phyloP scores from a whole-genome alignment of 495 filamentous ascomycete genomes.

The Tirmania nivea region DNA sequence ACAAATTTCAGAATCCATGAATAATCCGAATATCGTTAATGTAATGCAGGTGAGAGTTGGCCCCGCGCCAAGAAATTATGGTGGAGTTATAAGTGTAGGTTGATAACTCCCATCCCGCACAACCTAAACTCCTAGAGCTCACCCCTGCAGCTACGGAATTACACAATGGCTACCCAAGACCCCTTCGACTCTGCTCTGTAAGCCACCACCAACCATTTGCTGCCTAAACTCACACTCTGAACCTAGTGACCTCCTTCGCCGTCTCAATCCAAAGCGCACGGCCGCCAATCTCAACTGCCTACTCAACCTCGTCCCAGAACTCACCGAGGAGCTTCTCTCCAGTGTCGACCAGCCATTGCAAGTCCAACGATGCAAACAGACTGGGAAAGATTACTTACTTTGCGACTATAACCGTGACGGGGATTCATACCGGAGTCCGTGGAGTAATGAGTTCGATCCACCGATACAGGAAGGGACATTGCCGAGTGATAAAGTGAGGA shows the following conservation, averaged over 20 bases:
- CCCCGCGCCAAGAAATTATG: too few relatives aligned
- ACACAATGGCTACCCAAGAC: conserved; percentile 28
- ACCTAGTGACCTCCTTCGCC: conserved; percentile 84
- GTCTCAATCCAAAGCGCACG: conserved; percentile 82
- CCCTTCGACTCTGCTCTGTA: conserved; percentile 70
- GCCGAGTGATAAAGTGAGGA: conserved; percentile 66
- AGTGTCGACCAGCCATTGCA: conserved; percentile 91
- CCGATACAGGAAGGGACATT: conserved; percentile 47
- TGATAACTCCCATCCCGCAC: too few relatives aligned
- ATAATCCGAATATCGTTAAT: too few relatives aligned
- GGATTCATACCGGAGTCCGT: conserved; percentile 87
- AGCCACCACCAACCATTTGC: conserved; percentile 17
- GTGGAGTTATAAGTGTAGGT: too few relatives aligned
- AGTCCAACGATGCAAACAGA: conserved; percentile 62
- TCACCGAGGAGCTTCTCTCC: conserved; percentile 93
- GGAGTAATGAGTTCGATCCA: conserved; percentile 96
- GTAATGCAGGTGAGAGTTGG: too few relatives aligned
- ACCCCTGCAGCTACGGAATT: background rate
- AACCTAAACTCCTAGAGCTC: too few relatives aligned
- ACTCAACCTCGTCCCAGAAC: conserved; percentile 63
- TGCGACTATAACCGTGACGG: conserved; percentile 99
- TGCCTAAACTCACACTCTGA: background rate
- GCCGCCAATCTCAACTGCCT: conserved; percentile 63
- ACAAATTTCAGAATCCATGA: too few relatives aligned
- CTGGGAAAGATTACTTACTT: conserved; percentile 84